Evolutionary conservation across 2,329 filamentous ascomycete genomes (phyloP).

Genomic region (Neofusicoccum ribis): DNA sequence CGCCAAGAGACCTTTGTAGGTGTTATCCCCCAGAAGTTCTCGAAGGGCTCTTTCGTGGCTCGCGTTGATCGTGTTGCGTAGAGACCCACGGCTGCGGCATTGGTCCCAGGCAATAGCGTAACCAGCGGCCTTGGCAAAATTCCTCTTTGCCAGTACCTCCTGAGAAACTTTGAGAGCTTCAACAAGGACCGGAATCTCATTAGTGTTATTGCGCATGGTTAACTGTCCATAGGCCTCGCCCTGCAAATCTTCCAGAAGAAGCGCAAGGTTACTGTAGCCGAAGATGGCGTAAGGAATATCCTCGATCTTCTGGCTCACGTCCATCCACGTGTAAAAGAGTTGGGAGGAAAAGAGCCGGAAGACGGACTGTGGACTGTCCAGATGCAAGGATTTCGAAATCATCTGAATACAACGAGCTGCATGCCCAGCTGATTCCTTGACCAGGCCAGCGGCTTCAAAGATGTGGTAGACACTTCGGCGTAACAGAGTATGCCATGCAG

Average conservation of each 20-base stretch:
- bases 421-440: constrained; percentile 65
- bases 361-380: constrained; percentile 67
- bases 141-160: constrained; percentile 60
- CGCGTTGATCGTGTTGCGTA: constrained; percentile 42
- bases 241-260: constrained; percentile 70
- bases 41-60: constrained; percentile 64
- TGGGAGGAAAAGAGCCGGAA: constrained; percentile 87
- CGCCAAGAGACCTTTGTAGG: constrained; percentile 64
- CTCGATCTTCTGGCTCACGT: constrained; percentile 51
- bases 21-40: constrained; percentile 66
- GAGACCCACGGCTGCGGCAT: constrained; percentile 27
- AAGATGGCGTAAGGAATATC: constrained; percentile 85
- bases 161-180: constrained; percentile 56
- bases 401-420: constrained; percentile 69
- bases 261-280: constrained; percentile 67
- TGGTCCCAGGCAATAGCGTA: constrained; percentile 78
- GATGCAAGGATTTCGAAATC: constrained; percentile 65
- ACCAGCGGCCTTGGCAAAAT: constrained; percentile 77
- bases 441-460: constrained; percentile 81
- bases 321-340: constrained; percentile 87
- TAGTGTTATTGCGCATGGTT: constrained; percentile 74
- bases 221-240: constrained; percentile 78
- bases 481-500: constrained; percentile 81
- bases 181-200: constrained; percentile 63
- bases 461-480: constrained; percentile 89